Conservation (phyloP, 2,329 filamentous ascomycete species). For the Alternaria infectoria region DNA sequence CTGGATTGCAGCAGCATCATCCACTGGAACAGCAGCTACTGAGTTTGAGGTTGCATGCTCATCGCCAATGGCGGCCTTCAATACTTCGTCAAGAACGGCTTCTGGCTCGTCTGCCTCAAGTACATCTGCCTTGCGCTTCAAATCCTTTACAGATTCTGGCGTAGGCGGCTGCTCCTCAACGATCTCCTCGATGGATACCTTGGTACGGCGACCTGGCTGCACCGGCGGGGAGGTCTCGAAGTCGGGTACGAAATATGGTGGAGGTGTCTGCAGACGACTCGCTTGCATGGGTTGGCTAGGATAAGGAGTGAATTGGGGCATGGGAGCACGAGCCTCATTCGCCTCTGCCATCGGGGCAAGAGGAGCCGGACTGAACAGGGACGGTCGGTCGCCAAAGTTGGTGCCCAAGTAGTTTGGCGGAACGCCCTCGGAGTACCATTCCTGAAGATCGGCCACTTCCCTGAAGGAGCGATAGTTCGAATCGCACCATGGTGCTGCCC, state of each 20-base stretch:
- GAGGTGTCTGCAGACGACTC: conserved; percentile 27
- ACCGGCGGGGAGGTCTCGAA: conserved; percentile 6
- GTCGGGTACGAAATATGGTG: conserved; percentile 18
- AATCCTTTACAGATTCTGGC: conserved; percentile 31
- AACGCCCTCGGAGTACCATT: conserved; percentile 9
- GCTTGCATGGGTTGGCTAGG: background rate
- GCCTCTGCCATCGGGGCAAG: conserved; percentile 11
- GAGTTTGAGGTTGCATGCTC: background rate
- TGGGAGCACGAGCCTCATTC: background rate
- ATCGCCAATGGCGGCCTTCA: background rate
- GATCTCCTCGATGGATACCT: conserved; percentile 42
- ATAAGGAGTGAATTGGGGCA: background rate
- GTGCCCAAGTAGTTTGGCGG: conserved; percentile 8
- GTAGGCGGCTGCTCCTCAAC: conserved; percentile 42
- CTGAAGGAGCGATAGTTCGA: conserved; percentile 11
- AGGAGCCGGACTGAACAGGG: conserved; percentile 13
- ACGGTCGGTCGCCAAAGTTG: conserved; percentile 15
- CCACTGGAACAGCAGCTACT: background rate
- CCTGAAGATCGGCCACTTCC: conserved; percentile 7
- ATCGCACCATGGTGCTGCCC: conserved; percentile 11
- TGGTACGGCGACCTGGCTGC: conserved; percentile 30
- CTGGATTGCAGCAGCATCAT: conserved; percentile 4
- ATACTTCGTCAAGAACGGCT: background rate
- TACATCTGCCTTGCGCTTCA: conserved; percentile 44
- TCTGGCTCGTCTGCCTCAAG: conserved; percentile 20